These are phyloP conservation scores for Chlamydomonas sp. DNA, from an alignment of 139 green algal genomes.

Conservation along the genomic window DNA sequence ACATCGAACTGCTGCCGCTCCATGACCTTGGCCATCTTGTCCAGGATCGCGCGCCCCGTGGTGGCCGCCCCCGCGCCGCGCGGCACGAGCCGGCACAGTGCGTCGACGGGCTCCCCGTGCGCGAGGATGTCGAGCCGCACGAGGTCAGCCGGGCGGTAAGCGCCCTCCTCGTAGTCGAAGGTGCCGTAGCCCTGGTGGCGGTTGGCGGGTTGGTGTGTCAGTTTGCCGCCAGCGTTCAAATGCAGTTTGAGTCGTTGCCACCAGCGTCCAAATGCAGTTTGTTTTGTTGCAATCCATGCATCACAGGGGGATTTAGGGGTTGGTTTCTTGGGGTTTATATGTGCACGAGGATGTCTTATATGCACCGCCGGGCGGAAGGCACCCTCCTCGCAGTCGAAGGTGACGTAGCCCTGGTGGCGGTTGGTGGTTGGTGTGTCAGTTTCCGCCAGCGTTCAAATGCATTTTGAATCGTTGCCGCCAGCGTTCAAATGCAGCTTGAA, in stretches of 20 bases:
- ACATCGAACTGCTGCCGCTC: slow-evolving; percentile 75
- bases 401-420: slow-evolving; percentile 87
- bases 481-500: too few species aligned
- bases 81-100: slow-evolving; percentile 68
- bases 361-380: slow-evolving; percentile 65
- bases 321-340: too few species aligned
- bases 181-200: slow-evolving; percentile 85
- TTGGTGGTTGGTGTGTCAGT: too few species aligned
- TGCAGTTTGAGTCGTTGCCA: too few species aligned
- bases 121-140: slow-evolving; percentile 82
- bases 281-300: background rate
- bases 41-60: slow-evolving; percentile 50
- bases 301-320: too few species aligned
- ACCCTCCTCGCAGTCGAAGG: slow-evolving; percentile 90
- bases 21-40: slow-evolving; percentile 57
- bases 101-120: slow-evolving; percentile 76
- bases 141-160: slow-evolving; percentile 64
- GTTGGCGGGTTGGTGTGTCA: too few species aligned
- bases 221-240: too few species aligned
- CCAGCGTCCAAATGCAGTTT: too few species aligned
- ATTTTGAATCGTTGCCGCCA: too few species aligned
- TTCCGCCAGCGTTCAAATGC: too few species aligned
- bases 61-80: background rate
- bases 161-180: slow-evolving; percentile 90
- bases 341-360: slow-evolving; percentile 82